phyloP scores from a whole-genome alignment of 805 yeast species.

The Yamadazyma insecticola region DNA sequence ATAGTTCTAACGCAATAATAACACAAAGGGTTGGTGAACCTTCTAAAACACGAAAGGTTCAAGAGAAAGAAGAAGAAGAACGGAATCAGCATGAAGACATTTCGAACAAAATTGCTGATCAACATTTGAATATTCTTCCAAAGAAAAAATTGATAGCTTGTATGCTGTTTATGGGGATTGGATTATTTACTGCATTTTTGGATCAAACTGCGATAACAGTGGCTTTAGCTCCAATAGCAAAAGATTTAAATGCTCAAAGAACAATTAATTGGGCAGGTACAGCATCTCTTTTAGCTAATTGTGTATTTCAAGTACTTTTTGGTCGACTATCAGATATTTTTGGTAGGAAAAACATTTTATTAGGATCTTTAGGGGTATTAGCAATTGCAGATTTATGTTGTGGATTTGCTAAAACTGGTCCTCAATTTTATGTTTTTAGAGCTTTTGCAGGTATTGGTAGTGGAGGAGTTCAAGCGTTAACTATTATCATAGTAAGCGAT shows the following conservation, averaged over 20 bases:
- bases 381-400: conserved; percentile 39
- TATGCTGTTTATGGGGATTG: conserved; percentile 29
- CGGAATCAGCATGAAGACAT: conserved; percentile 5
- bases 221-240: conserved; percentile 42
- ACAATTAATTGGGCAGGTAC: conserved; percentile 70
- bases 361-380: conserved; percentile 42
- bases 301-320: conserved; percentile 71
- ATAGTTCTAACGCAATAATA: no score
- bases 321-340: conserved; percentile 67
- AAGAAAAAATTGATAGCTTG: conserved; percentile 27
- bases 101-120: conserved; percentile 27
- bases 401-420: conserved; percentile 40
- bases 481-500: conserved; percentile 52
- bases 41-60: neutral
- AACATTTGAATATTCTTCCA: conserved; percentile 39
- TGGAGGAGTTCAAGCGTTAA: conserved; percentile 50
- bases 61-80: no score
- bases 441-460: conserved; percentile 58
- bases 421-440: conserved; percentile 44
- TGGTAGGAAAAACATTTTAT: conserved; percentile 46
- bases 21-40: no score
- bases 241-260: conserved; percentile 37
- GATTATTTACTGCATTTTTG: conserved; percentile 34
- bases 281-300: conserved; percentile 60
- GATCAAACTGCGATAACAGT: conserved; percentile 44